Conservation (phyloP, 176 grass and related monocot species). For the Phragmites australis region DNA sequence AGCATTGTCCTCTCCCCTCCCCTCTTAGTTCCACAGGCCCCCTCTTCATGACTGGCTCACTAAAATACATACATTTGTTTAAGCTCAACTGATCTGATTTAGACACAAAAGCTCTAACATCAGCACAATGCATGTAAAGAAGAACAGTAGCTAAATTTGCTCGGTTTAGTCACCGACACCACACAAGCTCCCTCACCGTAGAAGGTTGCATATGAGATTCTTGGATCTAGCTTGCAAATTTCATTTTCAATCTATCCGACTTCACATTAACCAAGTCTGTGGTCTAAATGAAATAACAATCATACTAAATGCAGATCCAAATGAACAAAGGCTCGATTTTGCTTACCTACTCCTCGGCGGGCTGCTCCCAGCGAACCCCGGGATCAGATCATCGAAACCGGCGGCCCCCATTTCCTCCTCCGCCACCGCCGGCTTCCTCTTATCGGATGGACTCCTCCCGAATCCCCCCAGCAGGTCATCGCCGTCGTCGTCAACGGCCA, state of each 20-base stretch:
- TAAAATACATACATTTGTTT: slow-evolving; percentile 1
- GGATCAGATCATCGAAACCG: slow-evolving; percentile 78
- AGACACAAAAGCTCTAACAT: background rate
- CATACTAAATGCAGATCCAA: slow-evolving; percentile 40
- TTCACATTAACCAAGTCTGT: background rate
- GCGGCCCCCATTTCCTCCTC: background rate
- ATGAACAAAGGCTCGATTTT: slow-evolving; percentile 12
- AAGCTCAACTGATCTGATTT: background rate
- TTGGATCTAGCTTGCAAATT: slow-evolving; percentile 16
- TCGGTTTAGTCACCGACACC: background rate
- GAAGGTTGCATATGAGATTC: background rate
- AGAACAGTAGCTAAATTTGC: background rate
- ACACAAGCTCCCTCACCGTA: background rate
- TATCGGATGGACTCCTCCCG: slow-evolving; percentile 14
- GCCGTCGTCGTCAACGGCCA: background rate
- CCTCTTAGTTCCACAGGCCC: background rate
- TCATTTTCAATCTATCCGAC: slow-evolving; percentile 4
- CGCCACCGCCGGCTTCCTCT: slow-evolving; percentile 30
- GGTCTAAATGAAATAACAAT: background rate
- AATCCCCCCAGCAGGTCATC: slow-evolving; percentile 33
- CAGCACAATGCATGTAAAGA: background rate
- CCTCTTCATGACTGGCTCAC: background rate
- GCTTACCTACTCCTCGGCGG: slow-evolving; percentile 47
- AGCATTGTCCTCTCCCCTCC: background rate
- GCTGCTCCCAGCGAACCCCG: slow-evolving; percentile 62